A percentile compares a stretch with the other conserved stretches of the same genome.
phyloP scores from a whole-genome alignment of 768 basidiomycete genomes.

The Pleurotus salmoneostramineus region DNA sequence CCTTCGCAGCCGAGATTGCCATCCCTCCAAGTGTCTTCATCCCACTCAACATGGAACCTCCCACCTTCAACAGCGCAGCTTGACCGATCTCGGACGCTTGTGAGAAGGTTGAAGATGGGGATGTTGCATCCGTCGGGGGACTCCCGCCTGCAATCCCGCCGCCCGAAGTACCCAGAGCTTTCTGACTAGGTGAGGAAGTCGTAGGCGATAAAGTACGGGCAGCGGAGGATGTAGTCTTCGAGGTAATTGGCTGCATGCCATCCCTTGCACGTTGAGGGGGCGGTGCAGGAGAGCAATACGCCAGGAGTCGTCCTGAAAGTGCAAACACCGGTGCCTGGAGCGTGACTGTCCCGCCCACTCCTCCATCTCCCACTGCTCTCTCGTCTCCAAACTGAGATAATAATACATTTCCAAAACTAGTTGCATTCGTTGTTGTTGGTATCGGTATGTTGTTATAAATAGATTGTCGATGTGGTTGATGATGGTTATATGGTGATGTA shows the following conservation, averaged over 20 bases:
- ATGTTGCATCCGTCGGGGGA: constrained; percentile 7
- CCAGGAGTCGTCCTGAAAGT: constrained; percentile 59
- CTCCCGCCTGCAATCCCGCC: background rate
- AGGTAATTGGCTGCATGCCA: background rate
- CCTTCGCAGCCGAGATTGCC: constrained; percentile 48
- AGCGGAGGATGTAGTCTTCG: background rate
- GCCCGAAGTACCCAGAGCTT: background rate
- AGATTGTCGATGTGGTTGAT: constrained; percentile 22
- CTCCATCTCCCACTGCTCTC: background rate
- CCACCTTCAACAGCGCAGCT: constrained; percentile 49
- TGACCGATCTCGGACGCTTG: constrained; percentile 46
- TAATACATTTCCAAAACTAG: constrained; percentile 30
- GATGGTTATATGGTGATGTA: constrained; percentile 21
- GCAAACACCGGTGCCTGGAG: constrained; percentile 65
- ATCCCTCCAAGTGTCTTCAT: constrained; percentile 62
- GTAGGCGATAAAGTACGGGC: background rate
- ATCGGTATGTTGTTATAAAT: constrained; percentile 13
- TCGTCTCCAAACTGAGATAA: constrained; percentile 15
- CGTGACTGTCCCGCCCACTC: no score
- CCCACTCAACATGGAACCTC: constrained; percentile 59
- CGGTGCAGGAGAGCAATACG: constrained; percentile 36
- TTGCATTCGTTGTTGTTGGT: constrained; percentile 7
- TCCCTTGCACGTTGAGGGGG: constrained; percentile 8
- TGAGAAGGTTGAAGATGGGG: constrained; percentile 1
- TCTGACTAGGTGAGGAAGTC: constrained; percentile 4